These are phyloP conservation scores for Arachnomyces sp. DNA, from an alignment of 2,329 filamentous ascomycete genomes.

Conservation along the genomic window DNA sequence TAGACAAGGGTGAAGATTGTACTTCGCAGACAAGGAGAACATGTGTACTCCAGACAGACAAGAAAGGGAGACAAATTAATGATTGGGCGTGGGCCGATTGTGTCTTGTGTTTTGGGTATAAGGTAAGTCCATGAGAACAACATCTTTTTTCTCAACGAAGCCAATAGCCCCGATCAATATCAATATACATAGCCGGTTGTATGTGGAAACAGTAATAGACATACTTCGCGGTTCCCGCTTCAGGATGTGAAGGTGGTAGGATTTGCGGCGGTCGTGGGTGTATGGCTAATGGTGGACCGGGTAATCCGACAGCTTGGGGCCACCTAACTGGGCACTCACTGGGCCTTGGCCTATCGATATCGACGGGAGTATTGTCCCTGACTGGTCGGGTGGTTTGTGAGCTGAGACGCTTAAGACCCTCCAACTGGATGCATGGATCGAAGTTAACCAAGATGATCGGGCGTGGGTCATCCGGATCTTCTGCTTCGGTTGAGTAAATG, in stretches of 20 bases:
- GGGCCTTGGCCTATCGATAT: too few species aligned
- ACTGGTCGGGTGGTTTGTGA: not conserved
- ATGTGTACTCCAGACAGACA: too few species aligned
- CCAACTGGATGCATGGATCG: constrained; percentile 12
- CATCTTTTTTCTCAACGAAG: constrained; percentile 8
- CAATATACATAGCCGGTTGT: constrained; percentile 10
- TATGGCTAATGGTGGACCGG: not conserved
- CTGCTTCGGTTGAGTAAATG: constrained; percentile 11
- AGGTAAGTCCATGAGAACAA: too few species aligned
- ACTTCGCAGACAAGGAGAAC: too few species aligned
- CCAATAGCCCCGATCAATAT: constrained; percentile 13
- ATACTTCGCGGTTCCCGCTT: constrained; percentile 1
- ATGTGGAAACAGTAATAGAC: constrained; percentile 5
- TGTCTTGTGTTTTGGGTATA: too few species aligned
- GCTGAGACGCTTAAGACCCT: constrained; percentile 7
- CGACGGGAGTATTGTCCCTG: not conserved
- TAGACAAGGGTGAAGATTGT: too few species aligned
- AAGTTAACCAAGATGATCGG: constrained; percentile 14
- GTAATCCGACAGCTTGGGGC: not conserved
- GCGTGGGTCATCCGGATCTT: constrained; percentile 3
- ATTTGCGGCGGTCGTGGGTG: not conserved
- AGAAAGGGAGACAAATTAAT: too few species aligned
- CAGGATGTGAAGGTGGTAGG: constrained; percentile 1
- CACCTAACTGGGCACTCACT: too few species aligned
- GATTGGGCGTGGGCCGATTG: too few species aligned